Conservation (phyloP, 805 yeast species). For the baker's yeast (Saccharomyces cerevisiae) region DNA sequence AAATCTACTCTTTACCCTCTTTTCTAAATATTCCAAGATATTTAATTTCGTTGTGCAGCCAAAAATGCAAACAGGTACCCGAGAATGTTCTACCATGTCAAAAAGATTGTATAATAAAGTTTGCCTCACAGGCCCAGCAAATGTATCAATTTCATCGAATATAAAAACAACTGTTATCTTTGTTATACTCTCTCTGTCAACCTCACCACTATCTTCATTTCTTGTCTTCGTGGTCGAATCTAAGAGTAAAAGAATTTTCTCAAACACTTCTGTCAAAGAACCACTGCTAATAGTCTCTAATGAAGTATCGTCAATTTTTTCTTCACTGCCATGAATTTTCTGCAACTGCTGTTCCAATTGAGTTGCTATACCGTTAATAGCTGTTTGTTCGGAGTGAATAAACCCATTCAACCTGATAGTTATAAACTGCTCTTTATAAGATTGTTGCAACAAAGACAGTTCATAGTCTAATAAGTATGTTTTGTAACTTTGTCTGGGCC, state of each 20-base stretch:
- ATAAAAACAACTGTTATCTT: slow-evolving; percentile 61
- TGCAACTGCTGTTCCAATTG: slow-evolving; percentile 55
- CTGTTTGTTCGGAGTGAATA: slow-evolving; percentile 64
- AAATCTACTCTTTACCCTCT: slow-evolving; percentile 83
- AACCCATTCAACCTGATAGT: slow-evolving; percentile 60
- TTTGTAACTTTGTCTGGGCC: slow-evolving; percentile 77
- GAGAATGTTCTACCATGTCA: slow-evolving; percentile 68
- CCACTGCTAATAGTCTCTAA: slow-evolving; percentile 37
- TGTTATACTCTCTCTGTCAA: slow-evolving; percentile 14
- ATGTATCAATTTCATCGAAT: slow-evolving; percentile 79
- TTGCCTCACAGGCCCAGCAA: slow-evolving; percentile 65
- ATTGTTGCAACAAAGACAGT: slow-evolving; percentile 35
- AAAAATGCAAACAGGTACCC: slow-evolving; percentile 68
- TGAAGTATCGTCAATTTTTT: neutral
- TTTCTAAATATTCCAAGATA: slow-evolving; percentile 75
- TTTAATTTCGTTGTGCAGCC: slow-evolving; percentile 73
- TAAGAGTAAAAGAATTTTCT: slow-evolving; percentile 45
- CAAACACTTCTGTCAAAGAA: slow-evolving; percentile 53
- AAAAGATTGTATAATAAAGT: slow-evolving; percentile 80
- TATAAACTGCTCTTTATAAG: slow-evolving; percentile 45
- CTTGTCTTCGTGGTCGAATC: slow-evolving; percentile 29
- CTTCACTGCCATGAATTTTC: slow-evolving; percentile 22
- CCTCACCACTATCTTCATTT: slow-evolving; percentile 20
- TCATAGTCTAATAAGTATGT: slow-evolving; percentile 54
- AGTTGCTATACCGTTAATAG: slow-evolving; percentile 77